Evolutionary conservation across 225 moss, liverwort and hornwort genomes (phyloP), one percentile per base, ranked within the genome.

Genomic region (Physcomitrium patens): DNA sequence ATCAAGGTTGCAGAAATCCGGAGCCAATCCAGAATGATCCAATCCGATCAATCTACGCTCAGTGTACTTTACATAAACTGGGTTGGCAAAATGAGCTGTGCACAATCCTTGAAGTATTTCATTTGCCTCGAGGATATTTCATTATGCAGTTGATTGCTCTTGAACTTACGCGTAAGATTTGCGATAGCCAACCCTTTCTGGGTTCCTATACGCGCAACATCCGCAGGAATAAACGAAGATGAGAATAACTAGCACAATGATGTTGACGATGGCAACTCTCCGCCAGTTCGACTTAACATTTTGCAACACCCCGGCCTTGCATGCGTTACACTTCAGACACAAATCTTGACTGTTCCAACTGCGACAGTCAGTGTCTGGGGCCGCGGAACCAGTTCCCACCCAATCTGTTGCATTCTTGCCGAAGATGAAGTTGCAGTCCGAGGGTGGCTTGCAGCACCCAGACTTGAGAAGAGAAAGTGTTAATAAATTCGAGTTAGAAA

Each of bases 391-490:
- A 20, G 57, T 12, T 49, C 63, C 76, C 24, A 0, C 68, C 96
- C 94, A 96, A 0, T 0, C 10, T 0, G 89, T 96, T 37, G 91
- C 86, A 65, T 60, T 89, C 31, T 37, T 37, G 27, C 61, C 65
- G 65, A 78, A 94, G 3, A 41, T 68, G 65, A 68, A 94, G 3
- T 48, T 64, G 60, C 96, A 96, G 15, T 82, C 81, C 10, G 92
- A 83, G 5, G 96, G 96, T 45, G 94, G 96, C 76, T 94, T 94
- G 85, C 94, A 96, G 81, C 94, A 96, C 69, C 96, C 96, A 63
- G 94, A 94, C 96, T 77, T 28, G 3, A 16, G 1, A 55, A 50
- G 12, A 68, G 67, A 74, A 46, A 64, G 16, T 59, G 14, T 14
- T 7, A 76, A 59, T 0, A 9, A 55, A 18, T 12, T 49, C 3